phyloP scores from a whole-genome alignment of 805 yeast genomes.

The Spathaspora girioi region DNA sequence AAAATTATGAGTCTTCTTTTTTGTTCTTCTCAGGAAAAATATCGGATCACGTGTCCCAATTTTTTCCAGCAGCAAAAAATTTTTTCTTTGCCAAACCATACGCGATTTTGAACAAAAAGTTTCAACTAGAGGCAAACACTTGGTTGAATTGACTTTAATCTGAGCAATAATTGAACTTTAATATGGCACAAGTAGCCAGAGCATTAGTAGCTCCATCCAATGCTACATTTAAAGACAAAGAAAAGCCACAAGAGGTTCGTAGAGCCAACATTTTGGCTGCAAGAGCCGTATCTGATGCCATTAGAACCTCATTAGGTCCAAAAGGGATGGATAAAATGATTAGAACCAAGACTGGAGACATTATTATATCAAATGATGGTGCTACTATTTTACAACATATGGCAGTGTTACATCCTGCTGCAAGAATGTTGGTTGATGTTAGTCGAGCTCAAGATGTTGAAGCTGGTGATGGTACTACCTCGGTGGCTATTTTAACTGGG shows the following conservation, averaged over 20 bases:
- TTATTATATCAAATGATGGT: slow-evolving; percentile 95
- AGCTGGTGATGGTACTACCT: slow-evolving; percentile 99
- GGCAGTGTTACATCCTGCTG: slow-evolving; percentile 99
- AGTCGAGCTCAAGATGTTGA: slow-evolving; percentile 98
- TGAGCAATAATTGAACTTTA: background rate
- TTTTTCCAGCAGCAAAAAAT: background rate
- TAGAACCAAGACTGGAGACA: slow-evolving; percentile 87
- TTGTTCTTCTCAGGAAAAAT: too few species aligned
- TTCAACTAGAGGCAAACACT: background rate
- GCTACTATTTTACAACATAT: slow-evolving; percentile 94
- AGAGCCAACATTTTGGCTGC: slow-evolving; percentile 88
- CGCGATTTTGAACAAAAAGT: background rate
- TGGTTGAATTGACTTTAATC: too few species aligned
- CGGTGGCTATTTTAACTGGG: slow-evolving; percentile 94
- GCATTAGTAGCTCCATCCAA: slow-evolving; percentile 50
- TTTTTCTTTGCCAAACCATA: background rate
- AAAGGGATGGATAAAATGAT: slow-evolving; percentile 99
- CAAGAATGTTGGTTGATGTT: slow-evolving; percentile 92
- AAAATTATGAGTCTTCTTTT: too few species aligned
- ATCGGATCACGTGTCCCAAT: background rate
- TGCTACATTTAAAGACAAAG: slow-evolving; percentile 88
- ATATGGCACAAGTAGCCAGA: slow-evolving; percentile 8
- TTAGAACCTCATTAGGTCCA: slow-evolving; percentile 94
- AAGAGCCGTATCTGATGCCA: slow-evolving; percentile 91
- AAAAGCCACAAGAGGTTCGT: slow-evolving; percentile 93